These are phyloP conservation scores for Dendrobium officinale DNA, from an alignment of 106 monocot genomes.

Conservation along the genomic window DNA sequence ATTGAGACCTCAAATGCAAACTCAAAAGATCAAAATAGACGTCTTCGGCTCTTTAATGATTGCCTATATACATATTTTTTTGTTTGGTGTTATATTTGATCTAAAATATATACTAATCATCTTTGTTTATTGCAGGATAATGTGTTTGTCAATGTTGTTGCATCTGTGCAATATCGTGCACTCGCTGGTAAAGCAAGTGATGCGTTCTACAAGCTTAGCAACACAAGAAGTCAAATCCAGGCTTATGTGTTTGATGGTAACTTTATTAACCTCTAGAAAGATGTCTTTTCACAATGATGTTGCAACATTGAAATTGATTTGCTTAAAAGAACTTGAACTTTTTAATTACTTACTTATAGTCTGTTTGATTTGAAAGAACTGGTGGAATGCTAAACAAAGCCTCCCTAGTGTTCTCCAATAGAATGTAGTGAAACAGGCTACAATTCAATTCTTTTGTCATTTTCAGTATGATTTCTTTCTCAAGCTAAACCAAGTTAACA, in stretches of 20 bases:
- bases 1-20: no score
- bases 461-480: background rate
- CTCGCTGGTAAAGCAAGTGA: slow-evolving; percentile 55
- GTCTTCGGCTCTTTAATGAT: background rate
- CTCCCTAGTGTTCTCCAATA: no score
- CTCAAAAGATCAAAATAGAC: no score
- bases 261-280: background rate
- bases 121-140: slow-evolving; percentile 44
- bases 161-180: slow-evolving; percentile 76
- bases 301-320: background rate
- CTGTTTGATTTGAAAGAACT: no score
- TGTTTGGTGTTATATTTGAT: background rate
- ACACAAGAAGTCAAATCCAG: slow-evolving; percentile 72
- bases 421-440: no score
- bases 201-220: slow-evolving; percentile 73
- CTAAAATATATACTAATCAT: background rate
- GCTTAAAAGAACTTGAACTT: no score
- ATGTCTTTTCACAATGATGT: background rate
- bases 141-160: slow-evolving; percentile 89
- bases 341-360: no score
- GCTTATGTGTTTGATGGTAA: slow-evolving; percentile 90
- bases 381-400: no score
- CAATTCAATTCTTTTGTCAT: background rate
- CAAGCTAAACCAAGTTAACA: background rate
- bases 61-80: background rate